Percentiles rank a stretch among this genome's conserved stretches.
These are phyloP conservation scores for Clavispora santaluciae DNA, from an alignment of 805 yeast species.

Conservation along the genomic window DNA sequence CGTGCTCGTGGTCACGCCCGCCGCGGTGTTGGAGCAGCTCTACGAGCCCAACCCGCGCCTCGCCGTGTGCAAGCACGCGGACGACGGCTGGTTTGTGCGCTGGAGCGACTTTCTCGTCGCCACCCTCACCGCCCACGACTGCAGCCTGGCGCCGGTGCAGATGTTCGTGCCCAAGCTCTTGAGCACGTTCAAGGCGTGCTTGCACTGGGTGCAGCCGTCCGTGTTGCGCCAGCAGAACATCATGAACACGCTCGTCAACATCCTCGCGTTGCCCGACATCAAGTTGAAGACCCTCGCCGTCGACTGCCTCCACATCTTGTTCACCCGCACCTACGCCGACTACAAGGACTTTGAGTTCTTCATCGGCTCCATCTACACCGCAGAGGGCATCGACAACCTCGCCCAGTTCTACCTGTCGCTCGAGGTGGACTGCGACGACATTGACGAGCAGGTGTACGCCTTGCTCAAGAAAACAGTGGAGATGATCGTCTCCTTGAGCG, in stretches of 20 bases:
- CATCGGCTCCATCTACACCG: conserved; percentile 70
- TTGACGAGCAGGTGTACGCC: conserved; percentile 77
- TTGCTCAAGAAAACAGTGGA: conserved; percentile 87
- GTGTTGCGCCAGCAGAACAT: conserved; percentile 65
- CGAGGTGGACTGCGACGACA: conserved; percentile 59
- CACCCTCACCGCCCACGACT: conserved; percentile 26
- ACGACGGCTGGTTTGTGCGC: conserved; percentile 80
- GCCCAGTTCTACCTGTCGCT: conserved; percentile 58
- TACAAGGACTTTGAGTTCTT: conserved; percentile 70
- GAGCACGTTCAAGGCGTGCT: conserved; percentile 81
- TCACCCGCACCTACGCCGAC: conserved; percentile 68
- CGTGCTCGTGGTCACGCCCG: conserved; percentile 77
- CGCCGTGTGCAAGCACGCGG: conserved; percentile 57
- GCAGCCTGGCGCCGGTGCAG: conserved; percentile 24
- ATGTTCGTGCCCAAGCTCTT: conserved; percentile 61
- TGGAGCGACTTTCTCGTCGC: conserved; percentile 51
- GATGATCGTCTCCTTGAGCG: conserved; percentile 83
- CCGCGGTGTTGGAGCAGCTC: conserved; percentile 51
- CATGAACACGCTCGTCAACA: conserved; percentile 54
- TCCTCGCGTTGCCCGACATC: conserved; percentile 56
- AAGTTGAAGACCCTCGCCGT: conserved; percentile 76
- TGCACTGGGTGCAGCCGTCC: conserved; percentile 85
- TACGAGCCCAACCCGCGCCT: conserved; percentile 66
- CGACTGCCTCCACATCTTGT: conserved; percentile 84
- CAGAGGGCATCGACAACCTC: conserved; percentile 70